Conservation (phyloP, 2,329 filamentous ascomycete species). For the Aaosphaeria pasadenensis region DNA sequence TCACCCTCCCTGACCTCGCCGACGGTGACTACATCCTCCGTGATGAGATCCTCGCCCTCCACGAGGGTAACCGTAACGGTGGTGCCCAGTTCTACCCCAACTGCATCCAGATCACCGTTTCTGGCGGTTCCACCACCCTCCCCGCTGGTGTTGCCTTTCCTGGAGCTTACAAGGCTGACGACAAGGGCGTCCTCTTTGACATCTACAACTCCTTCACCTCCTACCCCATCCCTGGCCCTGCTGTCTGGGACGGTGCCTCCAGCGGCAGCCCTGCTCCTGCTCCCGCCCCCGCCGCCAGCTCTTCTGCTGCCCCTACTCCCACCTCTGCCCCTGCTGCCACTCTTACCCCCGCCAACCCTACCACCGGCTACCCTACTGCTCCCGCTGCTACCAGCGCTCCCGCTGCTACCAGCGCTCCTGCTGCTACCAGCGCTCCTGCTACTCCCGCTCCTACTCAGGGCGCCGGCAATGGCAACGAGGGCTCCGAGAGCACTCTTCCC, state of each 20-base stretch:
- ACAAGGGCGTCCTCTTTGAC: constrained; percentile 42
- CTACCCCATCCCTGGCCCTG: constrained; percentile 42
- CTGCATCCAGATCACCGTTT: constrained; percentile 42
- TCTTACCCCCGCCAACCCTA: constrained; percentile 3
- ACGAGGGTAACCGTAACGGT: constrained; percentile 34
- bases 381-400: constrained; percentile 3
- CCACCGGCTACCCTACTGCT: constrained; percentile 2
- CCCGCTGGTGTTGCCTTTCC: constrained; percentile 47
- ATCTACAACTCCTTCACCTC: constrained; percentile 34
- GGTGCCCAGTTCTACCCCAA: constrained; percentile 47
- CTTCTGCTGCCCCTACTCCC: constrained; percentile 9
- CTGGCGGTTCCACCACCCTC: constrained; percentile 28
- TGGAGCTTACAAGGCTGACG: constrained; percentile 37
- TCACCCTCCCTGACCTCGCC: constrained; percentile 41
- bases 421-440: neutral
- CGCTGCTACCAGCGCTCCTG: neutral
- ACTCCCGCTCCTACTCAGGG: neutral
- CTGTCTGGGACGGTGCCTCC: constrained; percentile 33
- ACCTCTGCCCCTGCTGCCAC: constrained; percentile 8
- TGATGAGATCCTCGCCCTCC: constrained; percentile 45
- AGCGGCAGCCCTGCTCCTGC: constrained; percentile 13
- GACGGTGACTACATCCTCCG: constrained; percentile 44
- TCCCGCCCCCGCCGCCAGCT: constrained; percentile 5
- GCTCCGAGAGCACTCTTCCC: constrained; percentile 1
- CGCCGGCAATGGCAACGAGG: neutral